A percentile compares a stretch with the other conserved stretches of the same genome.
Evolutionary conservation across 2,329 filamentous ascomycete genomes (phyloP).

Genomic region (Knoxdaviesia proteae): DNA sequence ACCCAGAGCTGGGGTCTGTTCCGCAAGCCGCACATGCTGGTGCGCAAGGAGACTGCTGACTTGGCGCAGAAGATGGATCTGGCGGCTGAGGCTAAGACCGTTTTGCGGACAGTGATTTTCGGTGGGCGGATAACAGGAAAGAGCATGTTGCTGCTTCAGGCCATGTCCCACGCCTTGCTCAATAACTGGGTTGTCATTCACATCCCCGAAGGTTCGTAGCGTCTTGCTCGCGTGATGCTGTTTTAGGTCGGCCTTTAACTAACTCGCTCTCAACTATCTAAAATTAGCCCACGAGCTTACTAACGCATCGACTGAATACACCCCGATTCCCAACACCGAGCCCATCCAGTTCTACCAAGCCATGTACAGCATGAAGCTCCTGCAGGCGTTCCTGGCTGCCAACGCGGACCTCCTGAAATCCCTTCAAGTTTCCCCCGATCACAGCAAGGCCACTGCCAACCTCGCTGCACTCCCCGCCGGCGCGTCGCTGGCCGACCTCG

Average conservation of each 20-base stretch:
- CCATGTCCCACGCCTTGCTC: slow-evolving; percentile 58
- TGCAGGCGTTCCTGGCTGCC: slow-evolving; percentile 51
- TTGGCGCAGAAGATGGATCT: slow-evolving; percentile 42
- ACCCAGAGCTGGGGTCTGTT: slow-evolving; percentile 81
- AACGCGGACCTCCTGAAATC: slow-evolving; percentile 44
- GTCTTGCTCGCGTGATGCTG: too few relatives aligned
- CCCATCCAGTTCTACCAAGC: slow-evolving; percentile 55
- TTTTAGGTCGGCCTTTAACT: too few relatives aligned
- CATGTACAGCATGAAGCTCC: slow-evolving; percentile 51
- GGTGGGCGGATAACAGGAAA: slow-evolving; percentile 65
- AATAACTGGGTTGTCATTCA: slow-evolving; percentile 79
- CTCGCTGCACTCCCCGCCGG: slow-evolving; percentile 36
- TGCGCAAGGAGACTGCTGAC: slow-evolving; percentile 59
- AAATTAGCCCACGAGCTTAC: slow-evolving; percentile 55
- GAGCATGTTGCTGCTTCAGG: slow-evolving; percentile 69
- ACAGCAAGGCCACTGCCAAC: slow-evolving; percentile 18
- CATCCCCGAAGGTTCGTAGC: slow-evolving; percentile 59
- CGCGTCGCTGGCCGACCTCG: slow-evolving; percentile 45
- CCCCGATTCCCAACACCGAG: slow-evolving; percentile 37
- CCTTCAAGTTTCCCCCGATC: slow-evolving; percentile 22
- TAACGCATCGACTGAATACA: slow-evolving; percentile 64
- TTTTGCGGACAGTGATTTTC: slow-evolving; percentile 43
- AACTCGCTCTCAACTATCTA: too few relatives aligned
- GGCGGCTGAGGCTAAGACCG: slow-evolving; percentile 26
- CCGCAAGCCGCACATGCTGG: slow-evolving; percentile 55